Evolutionary conservation across 2,329 filamentous ascomycete genomes (phyloP).

Genomic region (Pseudocercospora cruenta): DNA sequence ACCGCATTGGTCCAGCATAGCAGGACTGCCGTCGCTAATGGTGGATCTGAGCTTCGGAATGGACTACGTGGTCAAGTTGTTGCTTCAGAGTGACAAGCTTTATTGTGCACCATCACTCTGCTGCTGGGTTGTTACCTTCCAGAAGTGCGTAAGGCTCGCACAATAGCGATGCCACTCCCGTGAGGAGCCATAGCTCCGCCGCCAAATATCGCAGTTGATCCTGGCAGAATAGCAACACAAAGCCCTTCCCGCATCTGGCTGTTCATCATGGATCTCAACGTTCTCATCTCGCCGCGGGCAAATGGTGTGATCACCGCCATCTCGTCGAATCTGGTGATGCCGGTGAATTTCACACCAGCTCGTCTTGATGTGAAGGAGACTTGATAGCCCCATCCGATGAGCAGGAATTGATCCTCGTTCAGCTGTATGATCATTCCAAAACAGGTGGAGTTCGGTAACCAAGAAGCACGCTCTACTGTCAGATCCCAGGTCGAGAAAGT

Average conservation of each 20-base stretch:
- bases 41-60: too few species aligned
- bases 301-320: constrained; percentile 38
- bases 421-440: constrained; percentile 50
- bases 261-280: constrained; percentile 46
- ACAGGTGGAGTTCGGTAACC: constrained; percentile 46
- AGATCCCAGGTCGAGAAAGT: constrained; percentile 44
- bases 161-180: constrained; percentile 53
- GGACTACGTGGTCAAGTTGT: too few species aligned
- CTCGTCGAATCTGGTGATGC: constrained; percentile 49
- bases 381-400: constrained; percentile 53
- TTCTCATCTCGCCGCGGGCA: constrained; percentile 33
- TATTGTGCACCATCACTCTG: too few species aligned
- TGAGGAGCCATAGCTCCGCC: constrained; percentile 60
- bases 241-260: constrained; percentile 54
- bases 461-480: constrained; percentile 49
- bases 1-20: too few species aligned
- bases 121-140: neutral
- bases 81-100: too few species aligned
- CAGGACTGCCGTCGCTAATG: too few species aligned
- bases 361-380: constrained; percentile 40
- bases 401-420: constrained; percentile 45
- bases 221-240: constrained; percentile 57
- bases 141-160: constrained; percentile 38
- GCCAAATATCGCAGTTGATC: constrained; percentile 60
- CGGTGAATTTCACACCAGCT: constrained; percentile 45